These are phyloP conservation scores for Microbotryomycetes sp. DNA, from an alignment of 1,284 basidiomycete species.

Conservation along the genomic window DNA sequence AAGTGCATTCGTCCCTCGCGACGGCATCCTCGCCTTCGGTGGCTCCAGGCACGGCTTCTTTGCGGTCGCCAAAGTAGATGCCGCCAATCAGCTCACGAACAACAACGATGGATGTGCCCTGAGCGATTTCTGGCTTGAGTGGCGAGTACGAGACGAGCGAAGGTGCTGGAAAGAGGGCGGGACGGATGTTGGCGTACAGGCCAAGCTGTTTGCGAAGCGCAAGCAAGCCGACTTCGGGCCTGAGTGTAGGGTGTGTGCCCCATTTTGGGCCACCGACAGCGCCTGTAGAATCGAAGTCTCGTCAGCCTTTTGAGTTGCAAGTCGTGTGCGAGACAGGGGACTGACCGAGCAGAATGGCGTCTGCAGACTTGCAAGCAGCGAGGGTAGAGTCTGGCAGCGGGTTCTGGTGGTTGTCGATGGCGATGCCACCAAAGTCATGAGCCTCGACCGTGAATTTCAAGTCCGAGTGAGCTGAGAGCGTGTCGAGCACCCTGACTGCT, in stretches of 20 bases:
- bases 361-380: constrained; percentile 75
- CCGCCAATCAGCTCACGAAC: constrained; percentile 71
- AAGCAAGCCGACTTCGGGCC: constrained; percentile 92
- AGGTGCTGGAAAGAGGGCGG: constrained; percentile 88
- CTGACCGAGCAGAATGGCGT: constrained; percentile 85
- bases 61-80: constrained; percentile 84
- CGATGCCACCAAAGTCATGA: constrained; percentile 84
- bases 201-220: constrained; percentile 87
- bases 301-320: constrained; percentile 2
- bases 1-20: constrained; percentile 69
- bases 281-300: constrained; percentile 48
- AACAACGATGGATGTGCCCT: constrained; percentile 79
- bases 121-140: constrained; percentile 76
- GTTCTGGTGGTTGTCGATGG: constrained; percentile 79
- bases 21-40: constrained; percentile 47
- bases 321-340: not conserved
- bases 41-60: constrained; percentile 57
- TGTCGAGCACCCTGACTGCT: constrained; percentile 76
- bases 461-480: constrained; percentile 58
- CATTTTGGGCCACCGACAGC: constrained; percentile 98
- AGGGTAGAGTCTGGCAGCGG: constrained; percentile 81
- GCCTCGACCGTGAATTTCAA: constrained; percentile 60
- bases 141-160: constrained; percentile 85
- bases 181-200: constrained; percentile 96
- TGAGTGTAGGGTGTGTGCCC: constrained; percentile 81